Percentiles rank a stretch among this genome's conserved stretches.
phyloP scores from a whole-genome alignment of 2,329 filamentous ascomycete genomes.

The Phialocephala sp. region DNA sequence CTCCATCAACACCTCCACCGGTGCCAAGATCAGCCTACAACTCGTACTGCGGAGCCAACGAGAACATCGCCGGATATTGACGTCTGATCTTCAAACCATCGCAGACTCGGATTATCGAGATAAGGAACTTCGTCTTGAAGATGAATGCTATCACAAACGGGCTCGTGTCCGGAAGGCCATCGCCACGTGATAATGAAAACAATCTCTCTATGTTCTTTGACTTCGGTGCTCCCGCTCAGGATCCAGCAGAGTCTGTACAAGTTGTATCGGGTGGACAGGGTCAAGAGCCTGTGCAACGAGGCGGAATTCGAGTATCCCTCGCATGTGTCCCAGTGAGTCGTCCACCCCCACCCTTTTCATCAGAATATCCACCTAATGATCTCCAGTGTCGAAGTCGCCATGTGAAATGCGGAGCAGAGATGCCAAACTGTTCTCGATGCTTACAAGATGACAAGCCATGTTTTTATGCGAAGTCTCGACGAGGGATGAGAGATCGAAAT shows the following conservation, averaged over 20 bases:
- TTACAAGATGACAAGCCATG: constrained; percentile 50
- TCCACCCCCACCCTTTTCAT: constrained; percentile 49
- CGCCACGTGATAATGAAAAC: constrained; percentile 10
- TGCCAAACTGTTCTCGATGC: constrained; percentile 51
- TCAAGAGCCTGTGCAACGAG: constrained; percentile 23
- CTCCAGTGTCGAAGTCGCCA: constrained; percentile 45
- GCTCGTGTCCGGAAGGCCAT: neutral
- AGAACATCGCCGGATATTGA: neutral
- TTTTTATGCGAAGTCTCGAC: constrained; percentile 54
- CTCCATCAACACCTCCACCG: constrained; percentile 1
- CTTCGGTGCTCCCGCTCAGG: constrained; percentile 25
- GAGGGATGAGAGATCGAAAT: constrained; percentile 46
- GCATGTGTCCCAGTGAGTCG: constrained; percentile 50
- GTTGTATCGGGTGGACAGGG: constrained; percentile 11
- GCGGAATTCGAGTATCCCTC: constrained; percentile 49
- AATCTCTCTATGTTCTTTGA: constrained; percentile 28
- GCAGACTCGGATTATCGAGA: neutral
- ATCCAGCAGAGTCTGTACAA: neutral
- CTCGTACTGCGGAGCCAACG: neutral
- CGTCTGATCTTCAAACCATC: neutral
- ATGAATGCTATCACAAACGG: neutral
- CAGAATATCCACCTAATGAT: constrained; percentile 43
- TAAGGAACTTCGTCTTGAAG: neutral
- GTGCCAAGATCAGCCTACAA: neutral
- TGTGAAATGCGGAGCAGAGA: constrained; percentile 53